Base-by-base conservation (phyloP, 1,284 basidiomycete species). In the Fomitopsis palustris region DNA sequence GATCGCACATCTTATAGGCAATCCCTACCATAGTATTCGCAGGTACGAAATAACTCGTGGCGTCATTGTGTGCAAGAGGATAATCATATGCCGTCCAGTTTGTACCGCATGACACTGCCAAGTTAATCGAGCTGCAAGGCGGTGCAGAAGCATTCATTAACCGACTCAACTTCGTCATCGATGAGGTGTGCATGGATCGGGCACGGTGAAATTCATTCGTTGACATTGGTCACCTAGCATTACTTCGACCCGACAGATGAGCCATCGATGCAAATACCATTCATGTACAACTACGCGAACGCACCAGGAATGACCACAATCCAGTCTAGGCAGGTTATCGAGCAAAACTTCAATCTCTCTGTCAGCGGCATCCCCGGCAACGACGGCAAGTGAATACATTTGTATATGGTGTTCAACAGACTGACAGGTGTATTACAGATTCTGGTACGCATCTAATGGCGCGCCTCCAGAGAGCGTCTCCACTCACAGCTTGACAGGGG, bases 201-300 rank as follows among this genome's bases (percentile, higher is more conserved):
- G 19, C 12, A 27, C 10, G n/a, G 58, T 53, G 51, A 29, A 19
- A 37, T 21, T 23, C 23, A 6, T 19, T 31, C 9, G 16, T 23
- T 29, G n/a, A 25, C 29, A 21, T 25, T 33, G 35, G 37, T 19
- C 19, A 8, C 17, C 17, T 59, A 85, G 78, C 70, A 72, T 41
- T 82, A 82, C 67, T 83, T 83, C 63, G 81, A 83, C 58, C 72
- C 75, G 3, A 84, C 82, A 17, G 78, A 87, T 64, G 85, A 87
- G 65, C 85, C 85, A 1, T 85, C 84, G 4, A 80, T 84, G 61
- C 81, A 84, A 61, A 85, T 84, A 62, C 83, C 83, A 0, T 84
- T 80, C 72, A 85, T 86, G 84, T 86, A 85, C 66, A 84, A 86
- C 69, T 86, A 86, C 65, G 84, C 80, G 1, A 79, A 84, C 65